Percentiles rank a stretch among this genome's conserved stretches.
These are phyloP conservation scores for Calonectria pteridis DNA, from an alignment of 2,329 filamentous ascomycete species.

Conservation along the genomic window DNA sequence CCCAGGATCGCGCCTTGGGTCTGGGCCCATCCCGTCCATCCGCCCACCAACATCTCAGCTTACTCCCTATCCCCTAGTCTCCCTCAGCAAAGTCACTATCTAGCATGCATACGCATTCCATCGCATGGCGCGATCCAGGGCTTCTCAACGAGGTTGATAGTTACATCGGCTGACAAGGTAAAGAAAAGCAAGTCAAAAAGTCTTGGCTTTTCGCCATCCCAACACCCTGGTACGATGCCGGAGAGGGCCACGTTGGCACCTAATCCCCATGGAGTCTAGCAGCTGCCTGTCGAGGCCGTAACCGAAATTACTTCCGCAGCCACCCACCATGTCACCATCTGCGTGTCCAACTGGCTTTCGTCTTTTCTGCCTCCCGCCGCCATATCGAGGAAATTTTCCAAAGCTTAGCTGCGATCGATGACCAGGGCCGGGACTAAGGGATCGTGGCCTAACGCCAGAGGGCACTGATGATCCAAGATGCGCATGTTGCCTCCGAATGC, in stretches of 20 bases:
- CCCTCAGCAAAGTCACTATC: background rate
- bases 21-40: background rate
- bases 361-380: constrained; percentile 13
- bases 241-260: constrained; percentile 43
- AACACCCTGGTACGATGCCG: constrained; percentile 30
- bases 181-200: constrained; percentile 25
- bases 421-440: constrained; percentile 13
- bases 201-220: constrained; percentile 36
- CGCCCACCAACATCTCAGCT: background rate
- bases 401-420: constrained; percentile 28
- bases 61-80: background rate
- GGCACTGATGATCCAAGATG: constrained; percentile 9
- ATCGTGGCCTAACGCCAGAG: constrained; percentile 27
- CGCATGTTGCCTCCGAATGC: constrained; percentile 5
- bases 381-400: constrained; percentile 26
- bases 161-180: constrained; percentile 21
- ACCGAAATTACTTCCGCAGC: constrained; percentile 53
- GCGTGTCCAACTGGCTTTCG: constrained; percentile 34
- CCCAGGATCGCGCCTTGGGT: constrained; percentile 1
- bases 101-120: constrained; percentile 3
- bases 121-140: constrained; percentile 9
- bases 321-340: constrained; percentile 34
- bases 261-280: constrained; percentile 40
- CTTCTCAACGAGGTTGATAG: constrained; percentile 14
- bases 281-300: constrained; percentile 44